Evolutionary conservation across 257 asterid genomes (phyloP).

Genomic region (Cinchona pubescens): DNA sequence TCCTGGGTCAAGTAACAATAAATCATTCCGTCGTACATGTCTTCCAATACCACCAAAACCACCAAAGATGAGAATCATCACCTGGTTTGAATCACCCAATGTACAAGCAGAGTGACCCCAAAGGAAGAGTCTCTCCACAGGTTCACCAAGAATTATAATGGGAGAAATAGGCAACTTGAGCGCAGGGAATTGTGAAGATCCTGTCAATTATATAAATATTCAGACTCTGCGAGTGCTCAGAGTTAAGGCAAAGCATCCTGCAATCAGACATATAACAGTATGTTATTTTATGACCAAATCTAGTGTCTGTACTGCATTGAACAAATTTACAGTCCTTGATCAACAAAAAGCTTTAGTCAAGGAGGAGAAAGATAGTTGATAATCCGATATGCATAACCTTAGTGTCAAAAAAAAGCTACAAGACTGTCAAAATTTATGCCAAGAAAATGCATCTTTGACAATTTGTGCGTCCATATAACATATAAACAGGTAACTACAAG

Average conservation of each 20-base stretch:
- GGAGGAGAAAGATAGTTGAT: background rate
- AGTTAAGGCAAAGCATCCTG: slow-evolving; percentile 70
- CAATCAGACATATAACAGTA: slow-evolving; percentile 46
- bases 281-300: slow-evolving; percentile 27
- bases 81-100: slow-evolving; percentile 28
- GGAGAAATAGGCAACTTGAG: slow-evolving; percentile 46
- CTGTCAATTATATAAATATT: slow-evolving; percentile 88
- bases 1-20: slow-evolving; percentile 52
- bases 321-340: slow-evolving; percentile 9
- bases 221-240: slow-evolving; percentile 74
- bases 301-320: slow-evolving; percentile 18
- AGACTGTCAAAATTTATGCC: background rate
- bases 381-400: background rate
- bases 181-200: no score
- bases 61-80: slow-evolving; percentile 66
- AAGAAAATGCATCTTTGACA: no score
- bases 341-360: background rate
- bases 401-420: background rate
- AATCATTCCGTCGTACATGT: slow-evolving; percentile 79
- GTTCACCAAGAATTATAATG: slow-evolving; percentile 54
- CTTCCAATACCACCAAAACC: slow-evolving; percentile 98
- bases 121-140: slow-evolving; percentile 76
- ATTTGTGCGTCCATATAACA: no score
- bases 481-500: background rate
- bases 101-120: slow-evolving; percentile 94